A percentile compares a stretch with the other conserved stretches of the same genome.
These are phyloP conservation scores for Xylona heveae DNA, from an alignment of 495 filamentous ascomycete species.

Conservation along the genomic window DNA sequence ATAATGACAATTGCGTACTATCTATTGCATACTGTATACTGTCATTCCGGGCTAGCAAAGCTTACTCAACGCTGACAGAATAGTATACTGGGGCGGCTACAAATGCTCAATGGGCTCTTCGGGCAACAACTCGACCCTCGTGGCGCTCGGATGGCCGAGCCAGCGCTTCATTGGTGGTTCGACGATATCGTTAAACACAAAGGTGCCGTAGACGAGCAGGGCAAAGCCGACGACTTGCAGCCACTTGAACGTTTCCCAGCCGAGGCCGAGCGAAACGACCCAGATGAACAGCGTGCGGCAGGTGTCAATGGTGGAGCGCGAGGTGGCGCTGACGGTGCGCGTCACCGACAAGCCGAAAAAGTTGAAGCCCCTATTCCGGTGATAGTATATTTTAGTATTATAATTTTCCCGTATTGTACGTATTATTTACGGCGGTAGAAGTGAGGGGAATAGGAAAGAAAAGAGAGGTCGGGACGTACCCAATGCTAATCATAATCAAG, in stretches of 20 bases:
- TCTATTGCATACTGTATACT: too few relatives aligned
- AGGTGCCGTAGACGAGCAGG: slow-evolving; percentile 87
- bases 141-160: slow-evolving; percentile 16
- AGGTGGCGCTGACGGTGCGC: slow-evolving; percentile 67
- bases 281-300: slow-evolving; percentile 97
- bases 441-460: not conserved
- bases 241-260: slow-evolving; percentile 98
- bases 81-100: slow-evolving; percentile 9
- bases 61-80: too few relatives aligned
- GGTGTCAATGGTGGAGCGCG: slow-evolving; percentile 88
- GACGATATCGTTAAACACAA: slow-evolving; percentile 87
- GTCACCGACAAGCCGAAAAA: slow-evolving; percentile 94
- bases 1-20: too few relatives aligned
- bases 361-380: slow-evolving; percentile 60
- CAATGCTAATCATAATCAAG: slow-evolving; percentile 91
- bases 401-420: too few relatives aligned
- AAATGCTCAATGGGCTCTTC: slow-evolving; percentile 73
- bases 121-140: slow-evolving; percentile 43
- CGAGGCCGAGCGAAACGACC: slow-evolving; percentile 78
- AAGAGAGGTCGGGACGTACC: slow-evolving; percentile 30
- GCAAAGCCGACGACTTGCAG: slow-evolving; percentile 78
- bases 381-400: not conserved
- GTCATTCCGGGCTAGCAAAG: too few relatives aligned
- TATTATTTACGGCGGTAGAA: slow-evolving; percentile 5
- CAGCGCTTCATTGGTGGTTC: slow-evolving; percentile 50